phyloP scores from a whole-genome alignment of 2,329 filamentous ascomycete species.

The Colletotrichum phormii region DNA sequence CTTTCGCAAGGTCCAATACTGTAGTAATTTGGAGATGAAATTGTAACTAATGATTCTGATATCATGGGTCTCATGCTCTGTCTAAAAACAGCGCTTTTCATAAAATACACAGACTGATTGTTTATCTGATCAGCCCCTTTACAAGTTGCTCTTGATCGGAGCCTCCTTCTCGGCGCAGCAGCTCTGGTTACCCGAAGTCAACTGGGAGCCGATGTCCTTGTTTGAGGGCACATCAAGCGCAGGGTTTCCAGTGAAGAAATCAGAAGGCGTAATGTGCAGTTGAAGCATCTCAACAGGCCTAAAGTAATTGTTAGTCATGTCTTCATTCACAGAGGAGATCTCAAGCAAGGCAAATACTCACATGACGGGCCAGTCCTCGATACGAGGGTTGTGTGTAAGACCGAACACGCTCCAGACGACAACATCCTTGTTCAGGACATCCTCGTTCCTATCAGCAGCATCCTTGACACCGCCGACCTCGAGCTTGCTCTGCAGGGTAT shows the following conservation, averaged over 20 bases:
- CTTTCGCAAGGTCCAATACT: background rate
- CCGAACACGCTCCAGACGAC: constrained; percentile 61
- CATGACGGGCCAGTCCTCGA: constrained; percentile 72
- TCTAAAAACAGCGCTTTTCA: constrained; percentile 7
- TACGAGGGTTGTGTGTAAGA: constrained; percentile 67
- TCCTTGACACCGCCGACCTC: constrained; percentile 39
- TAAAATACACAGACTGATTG: background rate
- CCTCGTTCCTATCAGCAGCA: constrained; percentile 54
- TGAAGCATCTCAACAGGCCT: constrained; percentile 67
- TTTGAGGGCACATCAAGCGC: constrained; percentile 58
- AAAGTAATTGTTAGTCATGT: background rate
- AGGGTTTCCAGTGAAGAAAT: constrained; percentile 61
- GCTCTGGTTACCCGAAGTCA: constrained; percentile 15
- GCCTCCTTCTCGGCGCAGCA: constrained; percentile 12
- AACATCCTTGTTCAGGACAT: constrained; percentile 58
- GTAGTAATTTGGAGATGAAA: background rate
- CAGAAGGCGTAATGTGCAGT: constrained; percentile 57
- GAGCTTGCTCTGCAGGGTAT: constrained; percentile 48
- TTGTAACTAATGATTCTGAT: background rate
- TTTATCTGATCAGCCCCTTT: background rate
- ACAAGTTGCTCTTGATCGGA: constrained; percentile 26
- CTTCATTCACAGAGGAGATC: background rate
- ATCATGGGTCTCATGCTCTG: background rate
- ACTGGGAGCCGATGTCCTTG: constrained; percentile 40
- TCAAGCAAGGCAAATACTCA: constrained; percentile 46